Evolutionary conservation across 2,329 filamentous ascomycete genomes (phyloP), one percentile per base, ranked within the genome.

Genomic region (Paracorniculantispora psalliotae): DNA sequence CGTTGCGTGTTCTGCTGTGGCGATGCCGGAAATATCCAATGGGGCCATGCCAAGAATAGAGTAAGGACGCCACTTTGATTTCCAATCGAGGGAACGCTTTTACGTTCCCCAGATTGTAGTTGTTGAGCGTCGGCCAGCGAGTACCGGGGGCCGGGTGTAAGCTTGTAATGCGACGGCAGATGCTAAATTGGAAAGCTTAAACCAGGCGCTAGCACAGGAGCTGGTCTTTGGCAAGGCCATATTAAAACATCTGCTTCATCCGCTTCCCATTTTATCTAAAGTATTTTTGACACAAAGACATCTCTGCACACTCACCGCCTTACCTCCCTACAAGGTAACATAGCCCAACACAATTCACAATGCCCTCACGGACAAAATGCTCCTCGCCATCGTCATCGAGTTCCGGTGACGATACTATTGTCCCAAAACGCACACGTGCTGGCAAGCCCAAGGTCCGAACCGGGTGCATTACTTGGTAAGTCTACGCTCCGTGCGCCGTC

Each of bases 361-460:
- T 51, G 48, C 48, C 28, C 10, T 37, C 30, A 23, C n/a, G 12
- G 17, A 39, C 30, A 23, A 13, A 51, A 51, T 35, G n/a, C 7
- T 37, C 35, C 15, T 53, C 50, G 5, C 33, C 33, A 26, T 43
- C 21, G 19, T 53, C 50, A 23, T 21, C 19, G 10, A 43, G 50
- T 19, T 39, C 33, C 19, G 9, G 49, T 26, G 50, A 47, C n/a
- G 51, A 50, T 6, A 37, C 19, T 12, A 12, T 52, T 12, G 8
- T 47, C 23, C 51, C 57, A 61, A 62, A 60, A 49, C 66, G 71
- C 9, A 73, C 68, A 26, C 66, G 72, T 53, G 71, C 70, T 17
- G 73, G 70, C 61, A 73, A 71, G 62, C 71, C 72, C 35, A 58
- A 44, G 44, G 44, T 52, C 21, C 51, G 46, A 21, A 51, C 59